Base-by-base conservation (phyloP, 805 yeast genomes). In the Teunomyces stri region DNA sequence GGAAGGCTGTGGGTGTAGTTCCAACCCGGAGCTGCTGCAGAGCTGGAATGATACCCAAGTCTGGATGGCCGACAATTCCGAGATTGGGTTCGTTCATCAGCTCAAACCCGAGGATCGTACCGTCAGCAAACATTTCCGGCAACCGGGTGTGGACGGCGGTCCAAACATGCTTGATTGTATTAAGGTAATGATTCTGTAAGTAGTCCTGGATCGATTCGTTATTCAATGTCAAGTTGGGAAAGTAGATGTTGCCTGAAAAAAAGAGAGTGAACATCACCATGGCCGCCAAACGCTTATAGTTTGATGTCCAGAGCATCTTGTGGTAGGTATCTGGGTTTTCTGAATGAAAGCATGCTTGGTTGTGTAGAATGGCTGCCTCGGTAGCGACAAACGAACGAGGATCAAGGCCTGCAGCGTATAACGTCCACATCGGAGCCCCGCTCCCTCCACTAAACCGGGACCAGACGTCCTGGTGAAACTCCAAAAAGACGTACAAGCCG, bases 401-500 rank as follows among this genome's bases (percentile, higher is more conserved):
- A 47, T 91, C 80, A 42, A 91, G 68, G 0, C 97, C 97, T 2
- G 92, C 96, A 20, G 94, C 91, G 59, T 87, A 84, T 3, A 90
- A 62, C 0, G 97, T 90, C 97, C 97, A 91, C 58, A 88, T 58
- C 0, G 97, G 97, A 3, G 97, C 96, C 15, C 97, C 97, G 41
- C 89, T 82, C 2, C 97, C 97, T 4, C 97, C 97, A 9, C 82
- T 72, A 60, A 76, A 87, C 42, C 97, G 77, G 1, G 94, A 84
- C 97, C 97, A 91, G 10, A 85, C 95, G 62, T 91, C 97, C 64
- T 91, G 97, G 62, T 91, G 97, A 0, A 95, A 89, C 59, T 91
- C 97, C 53, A 91, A 61, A 54, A 87, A 82, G 5, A 89, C 88
- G 56, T 85, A 87, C 15, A 90, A 61, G 0, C 91, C 92, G 1